Conservation (phyloP, 768 basidiomycete genomes). For the Lentinus tigrinus region DNA sequence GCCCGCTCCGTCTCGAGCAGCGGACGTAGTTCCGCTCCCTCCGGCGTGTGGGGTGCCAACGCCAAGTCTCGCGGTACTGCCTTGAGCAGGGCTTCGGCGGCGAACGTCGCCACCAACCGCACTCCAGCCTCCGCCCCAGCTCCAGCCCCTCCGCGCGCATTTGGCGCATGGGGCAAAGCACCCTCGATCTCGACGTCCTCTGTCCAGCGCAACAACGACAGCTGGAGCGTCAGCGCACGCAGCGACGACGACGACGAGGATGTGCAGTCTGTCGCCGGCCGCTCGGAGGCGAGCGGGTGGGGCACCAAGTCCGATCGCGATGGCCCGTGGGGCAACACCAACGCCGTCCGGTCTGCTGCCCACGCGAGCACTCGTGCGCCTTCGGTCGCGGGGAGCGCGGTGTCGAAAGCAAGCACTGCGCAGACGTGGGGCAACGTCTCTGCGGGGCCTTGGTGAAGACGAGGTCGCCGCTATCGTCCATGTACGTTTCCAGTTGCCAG, state of each 20-base stretch:
- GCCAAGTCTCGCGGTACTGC: neutral
- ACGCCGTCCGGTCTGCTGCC: neutral
- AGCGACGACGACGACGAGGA: neutral
- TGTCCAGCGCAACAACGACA: slow-evolving; percentile 12
- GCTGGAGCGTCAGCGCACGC: neutral
- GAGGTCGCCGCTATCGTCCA: no score
- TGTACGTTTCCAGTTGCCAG: no score
- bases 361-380: neutral
- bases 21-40: slow-evolving; percentile 3
- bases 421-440: slow-evolving; percentile 16
- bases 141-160: neutral
- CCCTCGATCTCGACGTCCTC: slow-evolving; percentile 11
- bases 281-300: neutral
- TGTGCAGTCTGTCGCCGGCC: slow-evolving; percentile 3
- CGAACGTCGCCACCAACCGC: no score
- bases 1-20: neutral
- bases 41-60: slow-evolving; percentile 1
- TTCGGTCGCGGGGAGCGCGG: slow-evolving; percentile 9
- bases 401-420: neutral
- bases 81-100: neutral
- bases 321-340: slow-evolving; percentile 1
- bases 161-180: slow-evolving; percentile 6
- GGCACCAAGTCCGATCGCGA: neutral
- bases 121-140: neutral
- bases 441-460: slow-evolving; percentile 17